phyloP scores from a whole-genome alignment of 768 basidiomycete genomes.

The Symmetrospora coprosmae region DNA sequence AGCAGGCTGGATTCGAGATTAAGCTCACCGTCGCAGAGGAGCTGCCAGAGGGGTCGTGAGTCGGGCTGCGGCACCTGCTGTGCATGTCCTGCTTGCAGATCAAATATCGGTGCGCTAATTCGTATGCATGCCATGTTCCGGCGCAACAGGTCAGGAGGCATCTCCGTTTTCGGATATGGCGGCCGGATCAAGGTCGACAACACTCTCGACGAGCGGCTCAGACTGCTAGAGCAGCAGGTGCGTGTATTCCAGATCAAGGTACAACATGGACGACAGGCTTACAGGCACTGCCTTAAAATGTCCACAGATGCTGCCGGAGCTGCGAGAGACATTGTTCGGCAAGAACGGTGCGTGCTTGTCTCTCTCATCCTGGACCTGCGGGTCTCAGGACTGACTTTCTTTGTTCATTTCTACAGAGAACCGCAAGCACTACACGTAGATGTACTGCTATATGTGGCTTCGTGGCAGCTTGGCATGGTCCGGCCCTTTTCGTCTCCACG shows the following conservation, averaged over 20 bases:
- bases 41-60: conserved; percentile 56
- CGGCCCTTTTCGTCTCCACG: too few species aligned
- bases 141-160: conserved; percentile 60
- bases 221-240: conserved; percentile 60
- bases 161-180: conserved; percentile 57
- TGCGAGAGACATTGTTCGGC: conserved; percentile 80
- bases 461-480: too few species aligned
- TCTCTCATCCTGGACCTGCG: neutral
- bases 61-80: conserved; percentile 16
- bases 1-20: conserved; percentile 59
- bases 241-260: too few species aligned
- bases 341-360: conserved; percentile 43
- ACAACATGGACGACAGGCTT: too few species aligned
- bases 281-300: too few species aligned
- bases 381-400: neutral
- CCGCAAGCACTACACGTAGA: conserved; percentile 20
- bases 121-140: too few species aligned
- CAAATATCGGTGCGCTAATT: too few species aligned
- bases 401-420: neutral
- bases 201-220: conserved; percentile 78
- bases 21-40: conserved; percentile 49
- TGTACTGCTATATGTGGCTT: too few species aligned
- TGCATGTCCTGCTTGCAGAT: neutral
- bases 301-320: conserved; percentile 87
- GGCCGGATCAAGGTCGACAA: conserved; percentile 82